Conservation (phyloP, 768 basidiomycete genomes). For the Lentinula sp. region DNA sequence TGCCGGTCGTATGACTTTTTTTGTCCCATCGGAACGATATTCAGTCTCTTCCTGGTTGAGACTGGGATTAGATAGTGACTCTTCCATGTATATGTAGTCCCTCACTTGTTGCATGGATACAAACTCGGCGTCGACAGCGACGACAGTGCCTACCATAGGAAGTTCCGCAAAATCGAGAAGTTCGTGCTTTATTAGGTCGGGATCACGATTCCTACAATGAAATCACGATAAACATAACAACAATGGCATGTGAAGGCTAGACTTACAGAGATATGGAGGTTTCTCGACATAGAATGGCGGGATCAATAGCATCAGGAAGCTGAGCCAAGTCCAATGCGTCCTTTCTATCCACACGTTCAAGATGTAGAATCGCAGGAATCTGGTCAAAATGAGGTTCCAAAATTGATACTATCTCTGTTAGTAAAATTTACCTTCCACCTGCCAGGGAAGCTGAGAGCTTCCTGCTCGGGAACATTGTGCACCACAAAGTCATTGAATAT, state of each 20-base stretch:
- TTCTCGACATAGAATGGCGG: slow-evolving; percentile 74
- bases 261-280: slow-evolving; percentile 78
- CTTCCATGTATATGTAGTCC: neutral
- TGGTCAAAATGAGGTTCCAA: slow-evolving; percentile 21
- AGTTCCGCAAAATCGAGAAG: slow-evolving; percentile 67
- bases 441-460: slow-evolving; percentile 83
- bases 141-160: slow-evolving; percentile 78
- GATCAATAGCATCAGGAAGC: slow-evolving; percentile 64
- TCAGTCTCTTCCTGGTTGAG: slow-evolving; percentile 82
- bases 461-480: slow-evolving; percentile 73
- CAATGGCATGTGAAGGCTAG: neutral
- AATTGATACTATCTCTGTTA: neutral
- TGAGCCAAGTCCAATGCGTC: slow-evolving; percentile 54
- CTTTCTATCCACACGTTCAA: slow-evolving; percentile 66
- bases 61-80: neutral
- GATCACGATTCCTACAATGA: slow-evolving; percentile 64
- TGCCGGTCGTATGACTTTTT: slow-evolving; percentile 87
- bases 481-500: slow-evolving; percentile 98
- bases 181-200: slow-evolving; percentile 69
- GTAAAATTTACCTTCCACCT: slow-evolving; percentile 75
- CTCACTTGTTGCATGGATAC: slow-evolving; percentile 90
- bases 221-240: neutral
- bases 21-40: slow-evolving; percentile 90
- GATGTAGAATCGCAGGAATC: slow-evolving; percentile 88
- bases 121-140: slow-evolving; percentile 97